Base-by-base conservation (phyloP, 2,329 filamentous ascomycete genomes). In the Thermothelomyces thermophilus region DNA sequence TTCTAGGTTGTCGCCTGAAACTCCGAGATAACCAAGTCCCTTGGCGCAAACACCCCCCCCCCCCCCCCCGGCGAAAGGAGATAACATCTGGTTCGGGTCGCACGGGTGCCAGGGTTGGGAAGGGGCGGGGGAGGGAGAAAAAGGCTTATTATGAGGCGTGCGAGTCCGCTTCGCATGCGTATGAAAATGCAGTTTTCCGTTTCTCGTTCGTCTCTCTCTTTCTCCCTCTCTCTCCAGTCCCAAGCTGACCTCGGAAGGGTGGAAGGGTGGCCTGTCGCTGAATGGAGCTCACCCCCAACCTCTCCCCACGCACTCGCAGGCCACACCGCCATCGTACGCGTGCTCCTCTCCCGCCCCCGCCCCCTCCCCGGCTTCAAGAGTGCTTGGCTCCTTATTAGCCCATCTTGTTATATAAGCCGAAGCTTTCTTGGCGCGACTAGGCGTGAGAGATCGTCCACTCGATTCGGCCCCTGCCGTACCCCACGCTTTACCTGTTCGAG, bases 391-490 rank as follows among this genome's bases (percentile, higher is more conserved):
- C 34, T n/a, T 11, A 6, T 24, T 20, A 30, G 17, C 33, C 22
- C n/a, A 34, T 34, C n/a, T n/a, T n/a, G 14, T 33, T 28, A 17
- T 24, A 16, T 39, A 13, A n/a, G 20, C 24, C 14, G 10, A 20
- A 20, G 17, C 10, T 22, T 35, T 34, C 47, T 50, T 48, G 40
- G 46, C 41, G 26, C 8, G 10, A 20, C n/a, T 5, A 16, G 13
- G 14, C 26, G 31, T 30, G 24, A 31, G 40, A 7, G 39, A 16
- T 48, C 10, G 42, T n/a, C n/a, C n/a, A n/a, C 39, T 48, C n/a
- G 44, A 33, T 11, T 13, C 7, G 16, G 33, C 26, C 39, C 39
- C 36, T 46, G 42, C 39, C 42, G 49, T 39, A n/a, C n/a, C 36
- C 28, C 22, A 10, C 33, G 43, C 40, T 33, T 44, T 34, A 22